Evolutionary conservation across 441 rosid genomes (phyloP).

Genomic region (Syzygium syzygioides): DNA sequence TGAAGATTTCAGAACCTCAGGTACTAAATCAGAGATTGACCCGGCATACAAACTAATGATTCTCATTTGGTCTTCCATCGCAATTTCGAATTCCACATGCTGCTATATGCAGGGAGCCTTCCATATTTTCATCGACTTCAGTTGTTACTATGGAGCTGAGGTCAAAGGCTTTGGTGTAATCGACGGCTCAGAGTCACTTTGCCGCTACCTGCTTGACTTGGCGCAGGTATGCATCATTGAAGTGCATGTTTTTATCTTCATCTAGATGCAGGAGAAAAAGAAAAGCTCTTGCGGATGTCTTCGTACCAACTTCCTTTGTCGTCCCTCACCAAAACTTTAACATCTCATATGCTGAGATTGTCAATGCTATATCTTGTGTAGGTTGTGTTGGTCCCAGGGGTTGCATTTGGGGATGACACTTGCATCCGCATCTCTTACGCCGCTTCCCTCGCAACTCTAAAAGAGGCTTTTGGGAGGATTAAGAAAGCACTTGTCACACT

Average conservation of each 20-base stretch:
- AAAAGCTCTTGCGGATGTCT: not conserved
- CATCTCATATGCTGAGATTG: not conserved
- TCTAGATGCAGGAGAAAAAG: not conserved
- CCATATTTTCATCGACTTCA: constrained; percentile 80
- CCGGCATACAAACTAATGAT: not conserved
- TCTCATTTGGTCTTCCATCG: not conserved
- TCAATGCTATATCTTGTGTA: constrained; percentile 7
- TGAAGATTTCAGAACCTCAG: constrained; percentile 85
- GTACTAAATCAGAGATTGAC: constrained; percentile 16
- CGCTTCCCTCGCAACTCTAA: constrained; percentile 63
- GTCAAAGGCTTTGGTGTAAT: constrained; percentile 74
- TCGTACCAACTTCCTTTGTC: too few species aligned
- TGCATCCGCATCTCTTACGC: constrained; percentile 95
- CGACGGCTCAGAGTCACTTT: constrained; percentile 62
- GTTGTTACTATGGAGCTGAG: constrained; percentile 70
- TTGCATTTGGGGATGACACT: constrained; percentile 89
- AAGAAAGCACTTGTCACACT: constrained; percentile 61
- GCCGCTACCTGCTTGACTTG: constrained; percentile 57
- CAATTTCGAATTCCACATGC: not conserved
- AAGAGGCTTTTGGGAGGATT: constrained; percentile 69
- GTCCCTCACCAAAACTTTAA: too few species aligned
- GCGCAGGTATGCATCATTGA: constrained; percentile 39
- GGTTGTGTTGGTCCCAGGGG: constrained; percentile 97
- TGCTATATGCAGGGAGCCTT: constrained; percentile 77
- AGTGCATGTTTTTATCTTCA: not conserved